Evolutionary conservation across 192 early-diverging fungal species (phyloP), one percentile per base, ranked within the genome.

Genomic region (Chytriomyces hyalinus): DNA sequence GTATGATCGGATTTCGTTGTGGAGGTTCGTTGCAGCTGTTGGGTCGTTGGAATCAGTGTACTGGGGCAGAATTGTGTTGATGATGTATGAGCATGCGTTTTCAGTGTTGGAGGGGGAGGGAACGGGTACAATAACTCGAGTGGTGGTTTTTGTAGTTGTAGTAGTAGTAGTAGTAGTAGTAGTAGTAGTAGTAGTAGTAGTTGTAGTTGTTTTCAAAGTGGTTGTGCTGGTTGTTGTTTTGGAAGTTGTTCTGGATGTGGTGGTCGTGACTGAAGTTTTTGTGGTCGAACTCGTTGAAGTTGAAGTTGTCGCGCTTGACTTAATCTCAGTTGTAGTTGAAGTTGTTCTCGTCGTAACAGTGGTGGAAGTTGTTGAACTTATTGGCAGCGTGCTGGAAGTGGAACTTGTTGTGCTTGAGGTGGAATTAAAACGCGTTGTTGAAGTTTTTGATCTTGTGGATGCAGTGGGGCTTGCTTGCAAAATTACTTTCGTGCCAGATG

Each of bases 281-380:
- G 68, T 22, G 0, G 68, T 70, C n/a, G 15, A 24, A 48, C 15
- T 70, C 2, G 28, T 50, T 15, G 57, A 22, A 22, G 28, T 50
- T 15, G 68, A 22, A 22, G 63, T 50, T 9, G 80, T 65, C 49
- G 70, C 49, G 24, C 20, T 60, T 51, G 63, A 44, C 46, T 7
- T 73, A 0, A 75, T 50, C 17, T 43, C 36, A 45, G 47, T 73
- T 24, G 73, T 61, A 15, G 28, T 77, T 44, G 48, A 20, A 13
- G 76, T 61, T 17, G 71, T 24, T 44, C 45, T 46, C 22, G n/a
- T 17, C 65, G n/a, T 65, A 28, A 66, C 65, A 28, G 65, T 65
- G 65, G 13, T 24, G 49, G 5, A 36, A 5, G 67, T 26, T 26
- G 24, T 0, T 26, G 36, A 36, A 26, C 24, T 36, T 36, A 36